phyloP scores from a whole-genome alignment of 345 rosid genomes.

The Hibiscus mutabilis region DNA sequence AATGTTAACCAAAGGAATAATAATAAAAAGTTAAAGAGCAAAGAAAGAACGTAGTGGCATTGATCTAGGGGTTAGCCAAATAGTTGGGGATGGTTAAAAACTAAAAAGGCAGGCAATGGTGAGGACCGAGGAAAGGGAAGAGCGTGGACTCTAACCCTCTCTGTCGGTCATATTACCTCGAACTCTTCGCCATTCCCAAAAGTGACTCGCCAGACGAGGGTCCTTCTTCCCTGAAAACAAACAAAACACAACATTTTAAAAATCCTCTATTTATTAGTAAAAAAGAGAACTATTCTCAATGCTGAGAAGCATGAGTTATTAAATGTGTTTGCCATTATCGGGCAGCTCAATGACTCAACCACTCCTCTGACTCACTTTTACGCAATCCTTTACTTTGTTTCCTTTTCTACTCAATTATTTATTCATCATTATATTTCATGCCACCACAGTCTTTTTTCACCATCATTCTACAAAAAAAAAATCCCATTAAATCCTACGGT shows the following conservation, averaged over 20 bases:
- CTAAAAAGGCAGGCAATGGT: background rate
- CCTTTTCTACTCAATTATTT: conserved; percentile 50
- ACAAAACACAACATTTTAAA: conserved; percentile 1
- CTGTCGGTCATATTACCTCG: conserved; percentile 53
- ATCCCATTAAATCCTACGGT: conserved; percentile 30
- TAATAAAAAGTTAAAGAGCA: too few species aligned
- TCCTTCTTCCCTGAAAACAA: conserved; percentile 16
- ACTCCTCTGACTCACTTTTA: conserved; percentile 79
- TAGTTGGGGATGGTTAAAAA: conserved; percentile 18
- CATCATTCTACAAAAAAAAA: conserved; percentile 13
- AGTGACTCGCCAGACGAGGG: conserved; percentile 54
- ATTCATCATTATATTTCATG: conserved; percentile 23
- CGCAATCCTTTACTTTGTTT: conserved; percentile 45
- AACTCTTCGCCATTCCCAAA: conserved; percentile 34
- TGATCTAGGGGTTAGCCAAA: conserved; percentile 19
- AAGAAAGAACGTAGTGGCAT: conserved; percentile 3
- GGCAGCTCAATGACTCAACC: conserved; percentile 77
- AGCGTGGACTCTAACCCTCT: conserved; percentile 36
- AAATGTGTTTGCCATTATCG: conserved; percentile 44
- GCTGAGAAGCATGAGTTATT: conserved; percentile 24
- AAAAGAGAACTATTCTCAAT: background rate
- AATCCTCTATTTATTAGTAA: background rate
- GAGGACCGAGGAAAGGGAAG: conserved; percentile 16
- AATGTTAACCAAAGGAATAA: too few species aligned
- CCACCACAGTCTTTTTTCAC: background rate